phyloP scores from a whole-genome alignment of 768 basidiomycete species.

The Russula olivacea region DNA sequence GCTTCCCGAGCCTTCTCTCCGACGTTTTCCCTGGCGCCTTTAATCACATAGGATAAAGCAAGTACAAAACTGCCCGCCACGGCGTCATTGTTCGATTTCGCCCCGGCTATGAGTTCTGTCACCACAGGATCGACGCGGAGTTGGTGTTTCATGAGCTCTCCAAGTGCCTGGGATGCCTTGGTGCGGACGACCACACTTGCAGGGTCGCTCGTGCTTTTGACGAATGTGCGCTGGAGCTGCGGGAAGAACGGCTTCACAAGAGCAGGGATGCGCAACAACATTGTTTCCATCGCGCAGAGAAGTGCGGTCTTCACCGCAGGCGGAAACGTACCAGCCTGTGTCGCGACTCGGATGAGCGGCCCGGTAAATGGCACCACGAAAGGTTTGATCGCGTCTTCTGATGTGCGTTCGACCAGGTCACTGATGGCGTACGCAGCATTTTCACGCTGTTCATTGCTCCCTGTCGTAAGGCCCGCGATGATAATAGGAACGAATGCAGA shows the following conservation, averaged over 20 bases:
- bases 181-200: slow-evolving; percentile 72
- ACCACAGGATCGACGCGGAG: slow-evolving; percentile 91
- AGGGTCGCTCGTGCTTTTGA: slow-evolving; percentile 84
- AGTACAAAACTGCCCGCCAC: slow-evolving; percentile 71
- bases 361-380: slow-evolving; percentile 95
- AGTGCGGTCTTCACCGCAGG: slow-evolving; percentile 92
- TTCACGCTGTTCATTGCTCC: slow-evolving; percentile 92
- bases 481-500: slow-evolving; percentile 80
- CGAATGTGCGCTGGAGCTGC: slow-evolving; percentile 92
- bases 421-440: slow-evolving; percentile 94
- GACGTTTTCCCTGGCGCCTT: slow-evolving; percentile 64
- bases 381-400: slow-evolving; percentile 82
- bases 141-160: slow-evolving; percentile 85
- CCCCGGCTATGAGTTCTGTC: slow-evolving; percentile 70
- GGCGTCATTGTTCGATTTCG: slow-evolving; percentile 54
- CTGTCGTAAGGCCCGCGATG: slow-evolving; percentile 88
- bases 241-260: slow-evolving; percentile 99
- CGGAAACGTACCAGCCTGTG: slow-evolving; percentile 83
- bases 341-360: slow-evolving; percentile 91
- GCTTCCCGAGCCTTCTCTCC: slow-evolving; percentile 69
- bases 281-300: slow-evolving; percentile 73
- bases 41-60: slow-evolving; percentile 71
- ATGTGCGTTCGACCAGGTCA: slow-evolving; percentile 88
- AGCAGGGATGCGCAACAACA: slow-evolving; percentile 78
- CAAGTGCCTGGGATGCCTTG: slow-evolving; percentile 79